Evolutionary conservation across 805 yeast genomes (phyloP).

Genomic region (Maudiozyma turicensis): DNA sequence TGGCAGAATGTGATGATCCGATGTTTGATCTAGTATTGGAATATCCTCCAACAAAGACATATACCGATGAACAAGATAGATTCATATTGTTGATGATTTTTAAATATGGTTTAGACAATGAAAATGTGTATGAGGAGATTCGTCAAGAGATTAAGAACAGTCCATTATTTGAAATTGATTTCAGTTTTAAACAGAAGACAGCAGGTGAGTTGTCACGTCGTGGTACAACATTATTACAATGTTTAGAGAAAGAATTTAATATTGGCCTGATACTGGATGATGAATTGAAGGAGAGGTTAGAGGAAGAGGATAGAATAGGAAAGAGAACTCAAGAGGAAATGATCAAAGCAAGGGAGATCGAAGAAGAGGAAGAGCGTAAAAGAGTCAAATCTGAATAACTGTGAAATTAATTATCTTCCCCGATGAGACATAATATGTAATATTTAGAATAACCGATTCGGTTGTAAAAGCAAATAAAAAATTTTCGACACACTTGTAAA

Average conservation of each 20-base stretch:
- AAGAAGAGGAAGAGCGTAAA: constrained; percentile 4
- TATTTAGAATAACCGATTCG: no score
- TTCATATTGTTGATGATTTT: constrained; percentile 73
- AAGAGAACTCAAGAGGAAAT: constrained; percentile 18
- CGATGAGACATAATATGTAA: no score
- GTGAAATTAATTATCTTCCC: no score
- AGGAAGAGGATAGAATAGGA: constrained; percentile 24
- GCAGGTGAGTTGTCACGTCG: constrained; percentile 73
- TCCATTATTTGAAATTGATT: constrained; percentile 78
- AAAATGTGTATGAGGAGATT: constrained; percentile 69
- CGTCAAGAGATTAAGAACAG: constrained; percentile 64
- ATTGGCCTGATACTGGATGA: constrained; percentile 24
- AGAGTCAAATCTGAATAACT: constrained; percentile 1
- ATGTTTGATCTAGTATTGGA: constrained; percentile 65
- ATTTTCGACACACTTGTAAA: neutral
- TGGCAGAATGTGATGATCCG: constrained; percentile 64
- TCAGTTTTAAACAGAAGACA: constrained; percentile 73
- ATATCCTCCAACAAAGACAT: constrained; percentile 67
- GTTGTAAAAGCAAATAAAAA: neutral
- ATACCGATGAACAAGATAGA: constrained; percentile 84
- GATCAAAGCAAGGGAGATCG: constrained; percentile 7
- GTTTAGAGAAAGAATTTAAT: constrained; percentile 64
- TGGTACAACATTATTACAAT: constrained; percentile 65
- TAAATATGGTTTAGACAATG: constrained; percentile 70
- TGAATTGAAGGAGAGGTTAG: constrained; percentile 17